Evolutionary conservation across 768 basidiomycete genomes (phyloP).

Genomic region (Wakefieldia striispora): DNA sequence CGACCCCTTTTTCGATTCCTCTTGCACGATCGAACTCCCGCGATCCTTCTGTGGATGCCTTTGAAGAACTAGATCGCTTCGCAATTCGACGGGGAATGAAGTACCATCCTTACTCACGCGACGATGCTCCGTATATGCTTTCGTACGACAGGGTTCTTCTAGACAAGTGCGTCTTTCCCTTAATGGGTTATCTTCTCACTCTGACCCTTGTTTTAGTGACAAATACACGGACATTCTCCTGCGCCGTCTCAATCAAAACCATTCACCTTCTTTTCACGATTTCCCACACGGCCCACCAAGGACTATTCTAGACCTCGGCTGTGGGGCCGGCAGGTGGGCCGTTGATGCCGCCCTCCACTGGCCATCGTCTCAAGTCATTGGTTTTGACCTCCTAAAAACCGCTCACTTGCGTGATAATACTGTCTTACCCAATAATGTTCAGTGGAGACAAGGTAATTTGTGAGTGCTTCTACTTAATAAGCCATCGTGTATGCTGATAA

Average conservation of each 20-base stretch:
- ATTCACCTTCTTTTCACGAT: slow-evolving; percentile 60
- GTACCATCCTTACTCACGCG: slow-evolving; percentile 50
- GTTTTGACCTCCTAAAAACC: slow-evolving; percentile 58
- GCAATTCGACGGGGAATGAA: slow-evolving; percentile 37
- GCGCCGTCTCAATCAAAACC: slow-evolving; percentile 49
- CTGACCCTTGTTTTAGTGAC: slow-evolving; percentile 46
- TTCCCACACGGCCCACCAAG: slow-evolving; percentile 48
- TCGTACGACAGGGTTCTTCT: slow-evolving; percentile 55
- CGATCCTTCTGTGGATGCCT: slow-evolving; percentile 18
- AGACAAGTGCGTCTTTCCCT: slow-evolving; percentile 49
- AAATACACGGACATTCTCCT: slow-evolving; percentile 52
- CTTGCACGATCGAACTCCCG: slow-evolving; percentile 1
- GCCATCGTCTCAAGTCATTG: slow-evolving; percentile 57
- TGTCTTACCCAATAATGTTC: slow-evolving; percentile 37
- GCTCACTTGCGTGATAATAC: slow-evolving; percentile 35
- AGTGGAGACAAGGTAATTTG: slow-evolving; percentile 67
- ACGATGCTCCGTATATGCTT: slow-evolving; percentile 62
- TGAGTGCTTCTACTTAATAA: slow-evolving; percentile 35
- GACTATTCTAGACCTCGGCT: slow-evolving; percentile 71
- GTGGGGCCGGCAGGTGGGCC: slow-evolving; percentile 71
- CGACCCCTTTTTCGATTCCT: neutral
- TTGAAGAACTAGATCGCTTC: slow-evolving; percentile 26
- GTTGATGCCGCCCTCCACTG: slow-evolving; percentile 60
- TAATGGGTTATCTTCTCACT: slow-evolving; percentile 2
- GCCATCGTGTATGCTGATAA: slow-evolving; percentile 8